Evolutionary conservation across 768 basidiomycete genomes (phyloP), one percentile per base, ranked within the genome.

Genomic region (Gloeophyllum trabeum): DNA sequence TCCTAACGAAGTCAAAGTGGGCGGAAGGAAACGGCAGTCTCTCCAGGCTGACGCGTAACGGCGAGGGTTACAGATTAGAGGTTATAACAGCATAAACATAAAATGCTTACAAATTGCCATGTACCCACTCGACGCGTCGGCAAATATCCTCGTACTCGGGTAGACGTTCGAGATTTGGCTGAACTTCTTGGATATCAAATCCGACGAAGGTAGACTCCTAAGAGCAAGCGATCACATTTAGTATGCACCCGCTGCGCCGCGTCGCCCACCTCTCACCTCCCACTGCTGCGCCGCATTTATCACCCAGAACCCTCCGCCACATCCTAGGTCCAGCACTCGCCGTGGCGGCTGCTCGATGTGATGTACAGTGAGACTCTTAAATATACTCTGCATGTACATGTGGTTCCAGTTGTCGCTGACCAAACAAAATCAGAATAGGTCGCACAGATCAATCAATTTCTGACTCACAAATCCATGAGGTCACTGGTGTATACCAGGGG

Each of bases 391-490:
- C 48, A 79, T 59, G 56, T 82, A 80, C 69, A 81, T 70, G 43
- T 73, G 69, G 51, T 83, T 74, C 81, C 82, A 86, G 36, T 73
- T 74, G 48, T 84, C 79, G 48, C 83, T 86, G 44, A 20, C n/a
- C 39, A 26, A 18, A 46, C 48, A 41, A 45, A 32, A 46, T 46
- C 23, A 28, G 35, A 7, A 47, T 26, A 3, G 36, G 2, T 18
- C 37, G 39, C 13, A 44, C 42, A 39, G 46, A 19, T 5, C 40
- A 19, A 32, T 18, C 41, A 38, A 45, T 4, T 14, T 7, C 36
- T 10, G 10, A 64, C 72, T 53, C 51, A 82, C 81, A 74, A 76
- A 49, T 73, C 63, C 30, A 71, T 64, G 44, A 75, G 62, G 40
- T 67, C 62, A 16, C 60, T 67, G 4, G 67, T 59, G 49, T 71